Base-by-base conservation (phyloP, 2,329 filamentous ascomycete species). In the Talaromyces sp. region DNA sequence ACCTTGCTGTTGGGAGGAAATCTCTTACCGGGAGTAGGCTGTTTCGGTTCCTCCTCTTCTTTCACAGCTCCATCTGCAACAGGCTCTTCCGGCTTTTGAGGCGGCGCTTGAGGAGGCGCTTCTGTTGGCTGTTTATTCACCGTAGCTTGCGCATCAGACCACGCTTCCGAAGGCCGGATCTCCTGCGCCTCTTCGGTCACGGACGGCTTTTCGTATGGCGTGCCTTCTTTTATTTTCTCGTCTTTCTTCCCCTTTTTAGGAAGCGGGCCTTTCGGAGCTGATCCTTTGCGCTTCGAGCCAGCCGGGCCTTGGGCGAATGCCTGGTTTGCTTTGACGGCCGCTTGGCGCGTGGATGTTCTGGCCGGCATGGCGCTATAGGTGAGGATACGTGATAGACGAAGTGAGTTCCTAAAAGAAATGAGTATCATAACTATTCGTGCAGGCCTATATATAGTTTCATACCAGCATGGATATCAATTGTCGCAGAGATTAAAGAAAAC, bases 281-380 rank as follows among this genome's bases (percentile, higher is more conserved):
- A 57, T 17, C 69, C 73, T 66, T 78, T 80, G 49, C 78, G 77
- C 62, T 80, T 80, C 13, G 69, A 66, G n/a, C 72, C 71, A 27
- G 72, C 75, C 53, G 68, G 67, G 60, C 68, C 71, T 62, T 67
- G 68, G 54, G 71, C 63, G 61, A 76, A 74, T 28, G 77, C 74
- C 63, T 78, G 71, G 60, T 78, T 78, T 33, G 77, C 77, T 65
- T 78, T 78, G 55, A 72, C 72, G 9, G 77, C 77, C 5, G 77
- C 77, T 63, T 77, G 71, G 33, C 78, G 76, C 17, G 76, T 72
- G 5, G 78, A 80, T 51, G 75, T 73, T 63, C 75, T 67, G 52
- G 70, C 69, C 13, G 68, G 60, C 58, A 68, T 57, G 68, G 47
- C 33, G 58, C 57, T 25, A 44, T 56, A 59, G 17, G 49, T 57